Evolutionary conservation across 208 protist genomes (phyloP).

Genomic region (Acanthamoeba castellanii): DNA sequence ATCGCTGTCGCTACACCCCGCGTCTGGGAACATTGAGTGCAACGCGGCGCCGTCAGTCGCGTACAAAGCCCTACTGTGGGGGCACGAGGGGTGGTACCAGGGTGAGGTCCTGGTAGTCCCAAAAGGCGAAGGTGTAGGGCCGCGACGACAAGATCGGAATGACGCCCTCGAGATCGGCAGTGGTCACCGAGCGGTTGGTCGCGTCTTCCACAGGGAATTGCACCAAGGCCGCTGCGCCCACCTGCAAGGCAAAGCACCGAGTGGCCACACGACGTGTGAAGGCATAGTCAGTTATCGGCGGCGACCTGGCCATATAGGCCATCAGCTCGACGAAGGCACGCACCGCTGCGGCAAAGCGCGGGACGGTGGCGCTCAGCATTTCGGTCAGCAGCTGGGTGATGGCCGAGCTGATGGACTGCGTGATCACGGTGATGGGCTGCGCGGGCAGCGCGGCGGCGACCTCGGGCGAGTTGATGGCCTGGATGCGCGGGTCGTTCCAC

Average conservation of each 20-base stretch:
- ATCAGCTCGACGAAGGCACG: too few relatives aligned
- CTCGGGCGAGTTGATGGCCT: not conserved
- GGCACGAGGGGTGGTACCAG: not conserved
- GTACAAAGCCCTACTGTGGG: too few relatives aligned
- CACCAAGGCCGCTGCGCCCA: not conserved
- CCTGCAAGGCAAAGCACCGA: not conserved
- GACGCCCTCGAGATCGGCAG: not conserved
- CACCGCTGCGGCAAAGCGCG: not conserved
- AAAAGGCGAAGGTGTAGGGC: not conserved
- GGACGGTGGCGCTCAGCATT: not conserved
- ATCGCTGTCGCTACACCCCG: not conserved
- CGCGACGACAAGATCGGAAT: not conserved
- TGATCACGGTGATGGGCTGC: not conserved
- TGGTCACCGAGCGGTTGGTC: not conserved
- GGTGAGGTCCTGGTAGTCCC: not conserved
- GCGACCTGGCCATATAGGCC: too few relatives aligned
- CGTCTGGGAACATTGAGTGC: not conserved
- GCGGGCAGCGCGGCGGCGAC: not conserved
- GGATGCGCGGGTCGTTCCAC: constrained; percentile 4
- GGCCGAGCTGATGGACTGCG: not conserved
- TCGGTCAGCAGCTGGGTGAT: not conserved
- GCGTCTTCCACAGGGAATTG: not conserved
- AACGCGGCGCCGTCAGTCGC: too few relatives aligned
- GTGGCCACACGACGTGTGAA: too few relatives aligned
- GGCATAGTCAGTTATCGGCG: too few relatives aligned